Base-by-base conservation (phyloP, 768 basidiomycete genomes). In the Filobasidium wieringae region DNA sequence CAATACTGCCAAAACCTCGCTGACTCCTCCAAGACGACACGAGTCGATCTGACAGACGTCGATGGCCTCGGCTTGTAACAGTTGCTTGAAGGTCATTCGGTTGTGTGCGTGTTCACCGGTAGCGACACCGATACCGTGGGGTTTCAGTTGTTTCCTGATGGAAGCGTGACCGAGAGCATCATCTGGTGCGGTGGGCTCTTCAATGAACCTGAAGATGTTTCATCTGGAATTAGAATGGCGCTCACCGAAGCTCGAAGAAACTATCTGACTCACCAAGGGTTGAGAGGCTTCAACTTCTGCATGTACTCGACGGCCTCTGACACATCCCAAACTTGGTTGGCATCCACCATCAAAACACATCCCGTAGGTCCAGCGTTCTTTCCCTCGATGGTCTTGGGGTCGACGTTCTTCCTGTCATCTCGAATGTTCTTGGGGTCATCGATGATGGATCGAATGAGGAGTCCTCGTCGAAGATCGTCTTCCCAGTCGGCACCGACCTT, bases 301-400 rank as follows among this genome's bases (percentile, higher is more conserved):
- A 92, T 88, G 72, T 93, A 93, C 29, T 92, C 87, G 65, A 95
- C 86, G 7, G 93, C 92, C 72, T 91, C 81, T 29, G 83, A 78
- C 15, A 97, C 93, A 64, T 93, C 91, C 88, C 88, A 92, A 6
- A 92, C 86, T 62, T 64, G 51, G 75, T 97, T 97, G 36, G 92
- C 87, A 73, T 96, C 92, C 61, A 96, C 87, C 92, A 96, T 96
- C 45, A 96, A 78, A 43, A 96, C 92, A 31, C 85, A 82, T 4
- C 93, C 92, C 0, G 90, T 90, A 9, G 89, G 89, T 6, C 92
- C 89, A 4, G 91, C 89, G 63, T 95, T 95, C 80, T 95, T 96
- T 3, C 85, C 88, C 37, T 77, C 79, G 32, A 95, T 77, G 40
- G 77, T 85, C 43, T 77, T 77, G 19, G 83, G 82, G 70, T 86